Evolutionary conservation across 108 stramenopile genomes (phyloP), one percentile per base, ranked within the genome.

Genomic region (Cyclotella kingstonii): DNA sequence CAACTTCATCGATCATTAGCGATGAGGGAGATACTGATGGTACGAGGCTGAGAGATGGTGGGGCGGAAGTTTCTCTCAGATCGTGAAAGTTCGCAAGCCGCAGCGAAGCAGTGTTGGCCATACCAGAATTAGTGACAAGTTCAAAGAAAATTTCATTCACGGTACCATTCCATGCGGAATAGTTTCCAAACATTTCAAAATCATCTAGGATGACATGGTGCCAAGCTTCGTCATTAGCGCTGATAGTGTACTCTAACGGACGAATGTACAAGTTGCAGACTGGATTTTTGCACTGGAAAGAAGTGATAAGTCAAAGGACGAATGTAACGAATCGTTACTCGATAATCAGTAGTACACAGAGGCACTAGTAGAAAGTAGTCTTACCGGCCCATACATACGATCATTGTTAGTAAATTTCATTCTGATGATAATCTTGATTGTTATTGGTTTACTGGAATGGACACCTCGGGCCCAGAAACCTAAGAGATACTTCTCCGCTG

Each of bases 141-240:
- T 61, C 45, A 28, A 70, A 70, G 46, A 62, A 19, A 19, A 70
- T 56, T 45, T 62, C 48, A 14, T 61, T 30, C 0, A 55, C 53
- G 8, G 28, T 41, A 11, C 70, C 70, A 50, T 63, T 31, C 70
- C 70, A 72, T 2, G 63, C 47, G 12, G 61, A 63, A 25, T 56
- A 72, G 38, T 72, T 72, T 5, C 47, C 61, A 52, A 62, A 63
- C 70, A 51, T 59, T 4, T 43, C 33, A 23, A 72, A 57, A 19
- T 58, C 49, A 15, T 72, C 62, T 0, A 62, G 48, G 7, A 72
- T 30, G 8, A 72, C 38, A 11, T 63, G 54, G 39, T 72, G 70
- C 70, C 70, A 72, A 21, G 29, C 29, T 5, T 61, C 48, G 3
- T 22, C 43, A 0, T 47, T 38, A 2, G 47, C 21, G 6, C 8